Base-by-base conservation (phyloP, 768 basidiomycete species). In the Phaeotremella fagi region DNA sequence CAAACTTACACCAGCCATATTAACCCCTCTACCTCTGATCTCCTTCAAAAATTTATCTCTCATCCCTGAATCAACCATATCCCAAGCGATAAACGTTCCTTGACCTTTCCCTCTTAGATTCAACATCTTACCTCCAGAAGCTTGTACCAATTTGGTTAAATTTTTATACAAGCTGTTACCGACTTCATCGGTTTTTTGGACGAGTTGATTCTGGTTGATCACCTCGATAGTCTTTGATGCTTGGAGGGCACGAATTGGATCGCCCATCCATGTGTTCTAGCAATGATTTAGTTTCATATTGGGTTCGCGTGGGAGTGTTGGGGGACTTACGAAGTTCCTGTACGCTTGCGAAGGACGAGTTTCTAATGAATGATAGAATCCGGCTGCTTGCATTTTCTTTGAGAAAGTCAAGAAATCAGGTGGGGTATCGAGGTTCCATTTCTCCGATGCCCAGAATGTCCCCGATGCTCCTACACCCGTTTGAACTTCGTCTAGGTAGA, bases 381-480 rank as follows among this genome's bases (percentile, higher is more conserved):
- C 76, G 20, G 66, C 58, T n/a, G 75, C 76, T 53, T 77, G 75
- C 68, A 73, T 72, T 68, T 78, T 78, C 65, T 78, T 76, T 12
- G 55, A 63, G 58, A 78, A 78, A 11, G 78, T 76, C 11, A 78
- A 75, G 54, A 78, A 77, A 58, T 78, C 78, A 27, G 77, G 73
- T 6, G 62, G 63, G 31, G 63, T 60, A 6, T 50, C 3, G 20
- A 77, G 54, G 11, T 57, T 64, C 78, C 78, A 78, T 48, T 76
- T 70, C 47, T 78, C 77, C 64, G 77, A 75, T 3, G 77, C 77
- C 78, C 78, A 78, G 64, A 78, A 77, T 20, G 60, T 63, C 7
- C 78, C 78, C 0, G 78, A 78, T 0, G 77, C 77, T 26, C 76
- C 78, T 16, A 77, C 72, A 18, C 78, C 78, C 14, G 78, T 78